These are phyloP conservation scores for Cryptococcus sp. DNA, from an alignment of 1,284 basidiomycete species.

Conservation along the genomic window DNA sequence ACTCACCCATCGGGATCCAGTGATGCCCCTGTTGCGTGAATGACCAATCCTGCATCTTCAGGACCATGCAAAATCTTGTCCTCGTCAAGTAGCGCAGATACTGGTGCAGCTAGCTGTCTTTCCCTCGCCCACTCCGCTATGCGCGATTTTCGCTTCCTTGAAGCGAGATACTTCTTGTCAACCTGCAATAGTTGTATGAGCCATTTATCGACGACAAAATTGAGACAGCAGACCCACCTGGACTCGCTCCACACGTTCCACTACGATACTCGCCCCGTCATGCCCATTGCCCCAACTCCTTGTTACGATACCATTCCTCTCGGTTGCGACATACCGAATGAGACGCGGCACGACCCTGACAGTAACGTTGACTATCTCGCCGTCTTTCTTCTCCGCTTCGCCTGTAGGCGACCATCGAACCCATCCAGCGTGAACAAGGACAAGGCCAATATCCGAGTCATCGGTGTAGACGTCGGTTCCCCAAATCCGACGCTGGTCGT, in stretches of 20 bases:
- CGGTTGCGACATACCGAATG: constrained; percentile 57
- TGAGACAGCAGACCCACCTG: constrained; percentile 42
- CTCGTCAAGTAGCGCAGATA: background rate
- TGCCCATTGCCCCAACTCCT: constrained; percentile 62
- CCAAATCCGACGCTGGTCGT: constrained; percentile 54
- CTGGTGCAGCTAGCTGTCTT: constrained; percentile 12
- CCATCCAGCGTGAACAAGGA: constrained; percentile 61
- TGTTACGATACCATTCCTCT: constrained; percentile 56
- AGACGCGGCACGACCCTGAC: constrained; percentile 58
- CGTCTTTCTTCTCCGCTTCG: constrained; percentile 12
- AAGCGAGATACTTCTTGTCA: constrained; percentile 20
- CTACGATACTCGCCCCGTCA: constrained; percentile 59
- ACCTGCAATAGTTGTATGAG: constrained; percentile 14
- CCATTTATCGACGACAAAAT: background rate
- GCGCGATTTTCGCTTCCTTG: constrained; percentile 23
- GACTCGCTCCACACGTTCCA: constrained; percentile 56
- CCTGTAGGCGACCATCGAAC: constrained; percentile 43
- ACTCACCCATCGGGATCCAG: background rate
- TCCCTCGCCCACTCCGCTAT: constrained; percentile 28
- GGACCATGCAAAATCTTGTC: background rate
- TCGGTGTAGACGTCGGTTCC: constrained; percentile 64
- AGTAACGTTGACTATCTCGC: constrained; percentile 54
- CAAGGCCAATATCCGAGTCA: constrained; percentile 59
- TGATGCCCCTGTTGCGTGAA: too few species aligned
- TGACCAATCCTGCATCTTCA: background rate